phyloP scores from a whole-genome alignment of 805 yeast genomes.

The Yarrowia sp. region DNA sequence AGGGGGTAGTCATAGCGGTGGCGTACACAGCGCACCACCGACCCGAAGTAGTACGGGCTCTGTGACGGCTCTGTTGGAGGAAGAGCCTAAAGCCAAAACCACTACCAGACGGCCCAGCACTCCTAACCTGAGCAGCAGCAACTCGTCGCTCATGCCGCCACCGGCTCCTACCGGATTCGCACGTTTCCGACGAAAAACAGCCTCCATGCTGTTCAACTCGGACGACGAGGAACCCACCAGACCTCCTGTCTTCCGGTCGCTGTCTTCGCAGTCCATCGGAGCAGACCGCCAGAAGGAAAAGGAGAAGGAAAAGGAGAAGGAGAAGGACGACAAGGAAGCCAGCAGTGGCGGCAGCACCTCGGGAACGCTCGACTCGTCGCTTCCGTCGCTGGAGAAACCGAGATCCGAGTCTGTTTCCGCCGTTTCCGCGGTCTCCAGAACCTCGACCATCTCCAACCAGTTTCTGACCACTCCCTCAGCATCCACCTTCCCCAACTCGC shows the following conservation, averaged over 20 bases:
- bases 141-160: neutral
- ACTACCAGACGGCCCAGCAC: neutral
- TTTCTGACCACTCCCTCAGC: neutral
- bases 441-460: neutral
- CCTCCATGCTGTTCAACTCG: slow-evolving; percentile 12
- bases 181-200: neutral
- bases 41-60: slow-evolving; percentile 1
- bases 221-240: slow-evolving; percentile 9
- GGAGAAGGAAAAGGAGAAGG: neutral
- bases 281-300: neutral
- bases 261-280: slow-evolving; percentile 9
- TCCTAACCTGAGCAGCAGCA: neutral
- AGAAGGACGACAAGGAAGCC: neutral
- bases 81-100: neutral
- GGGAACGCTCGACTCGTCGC: neutral
- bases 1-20: neutral
- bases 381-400: neutral
- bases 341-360: neutral
- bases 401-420: neutral
- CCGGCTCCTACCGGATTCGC: slow-evolving; percentile 19
- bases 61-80: neutral
- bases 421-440: neutral
- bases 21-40: neutral
- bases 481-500: neutral
- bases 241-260: slow-evolving; percentile 7